Percentiles rank a stretch among this genome's conserved stretches.
Conservation (phyloP, 805 yeast genomes). For the Wickerhamiella dianesei region DNA sequence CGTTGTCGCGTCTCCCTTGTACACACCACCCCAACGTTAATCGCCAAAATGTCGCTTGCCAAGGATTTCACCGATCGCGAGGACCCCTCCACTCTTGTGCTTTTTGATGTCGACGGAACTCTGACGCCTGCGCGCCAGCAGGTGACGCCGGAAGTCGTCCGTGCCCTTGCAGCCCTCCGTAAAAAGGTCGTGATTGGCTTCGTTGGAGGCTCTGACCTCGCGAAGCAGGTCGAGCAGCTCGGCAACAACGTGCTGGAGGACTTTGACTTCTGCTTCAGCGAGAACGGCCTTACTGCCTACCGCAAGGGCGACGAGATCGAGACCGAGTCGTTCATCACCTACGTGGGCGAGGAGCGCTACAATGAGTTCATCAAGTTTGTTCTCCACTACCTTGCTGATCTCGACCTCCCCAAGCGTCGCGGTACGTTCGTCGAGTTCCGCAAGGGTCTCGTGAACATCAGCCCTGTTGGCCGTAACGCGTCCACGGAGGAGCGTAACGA, state of each 20-base stretch:
- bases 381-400: slow-evolving; percentile 65
- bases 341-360: slow-evolving; percentile 94
- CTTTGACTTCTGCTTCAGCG: slow-evolving; percentile 93
- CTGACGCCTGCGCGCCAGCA: slow-evolving; percentile 89
- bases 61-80: slow-evolving; percentile 59
- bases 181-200: slow-evolving; percentile 90
- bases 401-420: slow-evolving; percentile 92
- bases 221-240: slow-evolving; percentile 91
- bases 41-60: slow-evolving; percentile 29
- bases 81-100: slow-evolving; percentile 55
- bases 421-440: slow-evolving; percentile 98
- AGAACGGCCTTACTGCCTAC: slow-evolving; percentile 97
- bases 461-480: slow-evolving; percentile 98
- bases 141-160: slow-evolving; percentile 51
- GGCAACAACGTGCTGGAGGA: slow-evolving; percentile 63
- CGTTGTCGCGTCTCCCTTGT: not conserved
- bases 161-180: slow-evolving; percentile 59
- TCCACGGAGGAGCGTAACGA: slow-evolving; percentile 87
- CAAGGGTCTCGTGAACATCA: slow-evolving; percentile 97
- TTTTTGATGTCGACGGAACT: slow-evolving; percentile 97
- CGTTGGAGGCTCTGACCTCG: slow-evolving; percentile 93
- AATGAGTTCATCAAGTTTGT: slow-evolving; percentile 77
- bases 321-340: slow-evolving; percentile 82
- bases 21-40: not conserved
- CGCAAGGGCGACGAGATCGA: slow-evolving; percentile 78